phyloP scores from a whole-genome alignment of 2,329 filamentous ascomycete genomes.

The Bipolaris victoriae region DNA sequence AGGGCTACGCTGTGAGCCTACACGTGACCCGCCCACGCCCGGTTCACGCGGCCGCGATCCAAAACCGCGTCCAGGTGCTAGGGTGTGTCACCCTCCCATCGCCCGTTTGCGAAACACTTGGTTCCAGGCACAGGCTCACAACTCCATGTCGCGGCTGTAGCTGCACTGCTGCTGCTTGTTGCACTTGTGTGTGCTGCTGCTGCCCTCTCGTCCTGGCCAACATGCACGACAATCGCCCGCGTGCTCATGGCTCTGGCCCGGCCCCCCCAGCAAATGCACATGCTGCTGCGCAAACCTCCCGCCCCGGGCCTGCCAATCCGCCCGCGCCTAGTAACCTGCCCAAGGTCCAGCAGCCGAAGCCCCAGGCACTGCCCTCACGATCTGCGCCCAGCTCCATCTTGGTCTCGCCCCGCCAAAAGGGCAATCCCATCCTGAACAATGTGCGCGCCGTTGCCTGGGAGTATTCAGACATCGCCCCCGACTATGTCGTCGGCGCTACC shows the following conservation, averaged over 20 bases:
- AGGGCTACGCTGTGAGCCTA: constrained; percentile 14
- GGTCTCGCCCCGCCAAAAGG: constrained; percentile 90
- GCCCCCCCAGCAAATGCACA: constrained; percentile 11
- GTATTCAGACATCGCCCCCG: constrained; percentile 93
- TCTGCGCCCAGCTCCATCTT: constrained; percentile 77
- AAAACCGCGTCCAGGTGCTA: constrained; percentile 12
- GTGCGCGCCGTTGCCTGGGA: constrained; percentile 89
- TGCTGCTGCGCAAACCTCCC: constrained; percentile 10
- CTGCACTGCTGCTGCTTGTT: not conserved
- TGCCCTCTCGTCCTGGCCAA: constrained; percentile 18
- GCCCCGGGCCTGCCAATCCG: constrained; percentile 8
- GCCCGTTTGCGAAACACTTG: not conserved
- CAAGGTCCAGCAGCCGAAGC: constrained; percentile 81
- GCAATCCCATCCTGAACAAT: constrained; percentile 87
- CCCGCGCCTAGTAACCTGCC: constrained; percentile 28
- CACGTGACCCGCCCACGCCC: constrained; percentile 17
- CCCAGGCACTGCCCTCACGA: constrained; percentile 77
- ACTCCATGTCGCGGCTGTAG: too few species aligned
- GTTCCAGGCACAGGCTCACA: not conserved
- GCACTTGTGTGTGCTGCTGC: too few species aligned
- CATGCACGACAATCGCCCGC: constrained; percentile 42
- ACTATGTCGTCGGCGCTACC: constrained; percentile 85
- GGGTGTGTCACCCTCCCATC: constrained; percentile 12
- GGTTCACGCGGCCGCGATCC: constrained; percentile 5
- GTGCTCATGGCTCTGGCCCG: constrained; percentile 11